Evolutionary conservation across 129 eudicot genomes (phyloP).

Genomic region (Smallanthus sonchifolius): DNA sequence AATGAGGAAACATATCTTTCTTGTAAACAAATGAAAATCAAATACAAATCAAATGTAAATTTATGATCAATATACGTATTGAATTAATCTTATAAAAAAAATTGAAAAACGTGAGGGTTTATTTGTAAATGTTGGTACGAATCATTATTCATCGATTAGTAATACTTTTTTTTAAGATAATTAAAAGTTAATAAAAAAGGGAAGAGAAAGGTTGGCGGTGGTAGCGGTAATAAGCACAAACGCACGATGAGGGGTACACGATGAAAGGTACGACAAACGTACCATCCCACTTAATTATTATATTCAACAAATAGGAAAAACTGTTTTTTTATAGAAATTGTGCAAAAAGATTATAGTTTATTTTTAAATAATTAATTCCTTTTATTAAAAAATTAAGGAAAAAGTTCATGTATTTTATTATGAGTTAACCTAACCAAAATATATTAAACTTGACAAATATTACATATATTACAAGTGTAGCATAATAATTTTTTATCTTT

Average conservation of each 20-base stretch:
- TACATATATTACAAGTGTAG: too few species aligned
- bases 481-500: too few species aligned
- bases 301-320: neutral
- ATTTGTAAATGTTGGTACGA: too few species aligned
- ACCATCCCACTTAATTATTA: conserved; percentile 11
- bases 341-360: neutral
- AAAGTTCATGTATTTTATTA: neutral
- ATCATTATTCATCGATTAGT: too few species aligned
- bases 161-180: neutral
- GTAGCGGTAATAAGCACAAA: conserved; percentile 15
- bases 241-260: conserved; percentile 25
- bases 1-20: too few species aligned
- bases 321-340: neutral
- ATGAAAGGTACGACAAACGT: conserved; percentile 24
- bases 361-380: neutral
- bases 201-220: conserved; percentile 11
- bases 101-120: too few species aligned
- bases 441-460: neutral
- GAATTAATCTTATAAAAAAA: too few species aligned
- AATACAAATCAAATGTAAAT: too few species aligned
- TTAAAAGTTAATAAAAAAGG: neutral
- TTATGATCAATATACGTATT: too few species aligned
- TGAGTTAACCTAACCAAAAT: neutral
- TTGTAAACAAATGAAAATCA: too few species aligned
- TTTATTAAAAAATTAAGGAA: neutral